Conservation (phyloP, 495 filamentous ascomycete genomes). For the Friedmanniomyces simplex region DNA sequence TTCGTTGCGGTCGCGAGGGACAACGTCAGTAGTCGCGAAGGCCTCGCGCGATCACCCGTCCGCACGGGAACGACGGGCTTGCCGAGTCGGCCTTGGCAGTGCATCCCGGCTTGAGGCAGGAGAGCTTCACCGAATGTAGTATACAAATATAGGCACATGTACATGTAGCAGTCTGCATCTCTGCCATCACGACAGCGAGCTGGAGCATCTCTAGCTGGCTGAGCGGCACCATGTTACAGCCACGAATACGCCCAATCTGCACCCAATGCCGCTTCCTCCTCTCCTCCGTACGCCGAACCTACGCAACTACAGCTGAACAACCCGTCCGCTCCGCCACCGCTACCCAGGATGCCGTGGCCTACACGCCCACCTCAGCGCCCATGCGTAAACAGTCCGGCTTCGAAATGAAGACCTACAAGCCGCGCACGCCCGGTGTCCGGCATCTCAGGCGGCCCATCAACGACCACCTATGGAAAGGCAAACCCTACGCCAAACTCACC, state of each 20-base stretch:
- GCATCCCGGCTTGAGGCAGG: too few relatives aligned
- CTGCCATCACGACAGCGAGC: not conserved
- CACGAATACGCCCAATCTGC: constrained; percentile 18
- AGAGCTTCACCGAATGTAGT: too few relatives aligned
- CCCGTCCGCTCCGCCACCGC: constrained; percentile 6
- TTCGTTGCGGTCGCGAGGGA: not conserved
- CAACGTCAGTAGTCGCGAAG: not conserved
- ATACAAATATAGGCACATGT: too few relatives aligned
- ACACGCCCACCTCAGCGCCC: constrained; percentile 20
- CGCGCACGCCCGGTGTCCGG: constrained; percentile 84
- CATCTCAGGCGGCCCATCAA: constrained; percentile 87
- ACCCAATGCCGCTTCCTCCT: constrained; percentile 20
- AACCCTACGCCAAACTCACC: constrained; percentile 72
- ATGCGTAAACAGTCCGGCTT: constrained; percentile 33
- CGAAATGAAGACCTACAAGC: constrained; percentile 75
- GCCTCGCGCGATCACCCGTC: too few relatives aligned
- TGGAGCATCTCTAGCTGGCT: not conserved
- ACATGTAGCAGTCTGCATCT: not conserved
- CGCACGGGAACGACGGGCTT: too few relatives aligned
- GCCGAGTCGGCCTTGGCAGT: too few relatives aligned
- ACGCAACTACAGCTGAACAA: constrained; percentile 43
- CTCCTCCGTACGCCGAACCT: constrained; percentile 41
- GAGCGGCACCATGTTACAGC: constrained; percentile 14
- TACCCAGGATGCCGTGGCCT: constrained; percentile 29
- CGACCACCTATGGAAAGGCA: constrained; percentile 91